Evolutionary conservation across 1,139 yeast genomes (phyloP).

Genomic region (Candida mesenterica): DNA sequence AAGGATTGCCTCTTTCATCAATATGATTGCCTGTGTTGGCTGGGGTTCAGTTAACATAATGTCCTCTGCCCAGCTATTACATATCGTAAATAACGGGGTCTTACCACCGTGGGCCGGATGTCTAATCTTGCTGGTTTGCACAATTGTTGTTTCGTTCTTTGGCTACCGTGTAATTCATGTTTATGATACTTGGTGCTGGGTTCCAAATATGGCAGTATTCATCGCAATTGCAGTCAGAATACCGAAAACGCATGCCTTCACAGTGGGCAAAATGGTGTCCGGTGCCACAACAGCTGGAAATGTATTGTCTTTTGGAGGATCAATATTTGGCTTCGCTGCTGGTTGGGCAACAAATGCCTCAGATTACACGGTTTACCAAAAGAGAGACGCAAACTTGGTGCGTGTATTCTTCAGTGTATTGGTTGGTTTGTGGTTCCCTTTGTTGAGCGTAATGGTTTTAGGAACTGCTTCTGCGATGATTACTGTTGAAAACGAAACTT

Average conservation of each 20-base stretch:
- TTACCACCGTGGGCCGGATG: conserved; percentile 36
- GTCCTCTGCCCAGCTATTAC: conserved; percentile 31
- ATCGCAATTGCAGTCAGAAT: conserved; percentile 27
- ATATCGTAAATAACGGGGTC: conserved; percentile 20
- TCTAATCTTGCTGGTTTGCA: conserved; percentile 27
- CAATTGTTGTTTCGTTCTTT: conserved; percentile 26
- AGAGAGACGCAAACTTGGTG: conserved; percentile 23
- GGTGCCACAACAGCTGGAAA: conserved; percentile 41
- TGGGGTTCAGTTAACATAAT: conserved; percentile 37
- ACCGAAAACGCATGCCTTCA: conserved; percentile 22
- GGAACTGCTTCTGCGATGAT: conserved; percentile 34
- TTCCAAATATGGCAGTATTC: conserved; percentile 28
- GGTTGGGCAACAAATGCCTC: conserved; percentile 35
- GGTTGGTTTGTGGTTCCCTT: conserved; percentile 27
- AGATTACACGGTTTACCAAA: conserved; percentile 32
- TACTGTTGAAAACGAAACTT: conserved; percentile 18
- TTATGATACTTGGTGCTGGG: conserved; percentile 30
- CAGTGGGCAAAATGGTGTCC: conserved; percentile 30
- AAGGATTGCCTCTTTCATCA: conserved; percentile 30
- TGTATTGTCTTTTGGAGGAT: conserved; percentile 25
- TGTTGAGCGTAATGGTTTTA: conserved; percentile 25
- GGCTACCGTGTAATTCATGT: conserved; percentile 30
- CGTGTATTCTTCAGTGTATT: conserved; percentile 27
- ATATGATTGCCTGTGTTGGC: conserved; percentile 33
- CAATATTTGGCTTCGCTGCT: conserved; percentile 30